These are phyloP conservation scores for Plasmodium inui DNA, from an alignment of 169 alveolate species.

Conservation along the genomic window DNA sequence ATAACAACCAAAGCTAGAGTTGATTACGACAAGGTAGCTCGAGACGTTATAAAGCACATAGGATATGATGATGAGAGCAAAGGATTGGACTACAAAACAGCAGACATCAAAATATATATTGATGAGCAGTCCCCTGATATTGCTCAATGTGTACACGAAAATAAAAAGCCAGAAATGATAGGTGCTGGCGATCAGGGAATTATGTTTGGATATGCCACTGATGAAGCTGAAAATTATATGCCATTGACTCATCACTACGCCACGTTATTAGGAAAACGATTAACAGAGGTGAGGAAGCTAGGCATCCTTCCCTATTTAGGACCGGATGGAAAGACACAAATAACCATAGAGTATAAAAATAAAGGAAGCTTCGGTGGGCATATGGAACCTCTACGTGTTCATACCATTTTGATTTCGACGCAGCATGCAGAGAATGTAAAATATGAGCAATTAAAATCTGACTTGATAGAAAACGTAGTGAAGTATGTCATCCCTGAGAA, in stretches of 20 bases:
- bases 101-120: conserved; percentile 93
- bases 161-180: conserved; percentile 87
- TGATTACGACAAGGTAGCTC: conserved; percentile 94
- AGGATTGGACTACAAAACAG: conserved; percentile 96
- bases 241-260: conserved; percentile 98
- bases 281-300: conserved; percentile 94
- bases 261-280: conserved; percentile 92
- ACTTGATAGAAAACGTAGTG: conserved; percentile 94
- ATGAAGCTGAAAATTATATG: conserved; percentile 97
- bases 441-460: conserved; percentile 87
- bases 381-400: conserved; percentile 93
- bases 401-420: conserved; percentile 94
- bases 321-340: conserved; percentile 99
- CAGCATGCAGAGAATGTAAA: conserved; percentile 89
- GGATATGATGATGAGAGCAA: conserved; percentile 92
- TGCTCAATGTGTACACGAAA: conserved; percentile 96
- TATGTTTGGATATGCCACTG: conserved; percentile 99
- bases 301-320: conserved; percentile 94
- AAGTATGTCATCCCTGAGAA: conserved; percentile 94
- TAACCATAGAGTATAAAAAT: conserved; percentile 91
- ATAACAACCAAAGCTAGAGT: conserved; percentile 94
- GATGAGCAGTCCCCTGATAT: conserved; percentile 97
- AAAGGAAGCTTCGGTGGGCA: conserved; percentile 88
- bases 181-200: conserved; percentile 98
- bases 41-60: conserved; percentile 94